phyloP scores from a whole-genome alignment of 441 rosid genomes.

The Pelargonium fulgidum region DNA sequence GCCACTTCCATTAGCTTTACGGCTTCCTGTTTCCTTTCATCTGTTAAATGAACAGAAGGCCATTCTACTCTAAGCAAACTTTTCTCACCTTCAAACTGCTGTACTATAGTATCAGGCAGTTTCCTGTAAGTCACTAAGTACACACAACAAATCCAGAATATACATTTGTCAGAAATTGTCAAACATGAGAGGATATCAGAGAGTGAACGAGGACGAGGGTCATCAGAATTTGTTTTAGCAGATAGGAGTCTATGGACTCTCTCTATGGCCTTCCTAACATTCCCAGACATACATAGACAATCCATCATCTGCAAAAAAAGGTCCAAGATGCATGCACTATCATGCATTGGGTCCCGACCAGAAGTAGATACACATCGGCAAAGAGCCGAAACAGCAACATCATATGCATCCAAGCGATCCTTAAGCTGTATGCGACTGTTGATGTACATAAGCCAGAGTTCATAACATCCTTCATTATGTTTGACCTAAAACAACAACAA shows the following conservation, averaged over 20 bases:
- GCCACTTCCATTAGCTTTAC: conserved; percentile 42
- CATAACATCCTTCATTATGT: conserved; percentile 59
- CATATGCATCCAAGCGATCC: conserved; percentile 65
- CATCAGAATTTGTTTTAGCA: conserved; percentile 45
- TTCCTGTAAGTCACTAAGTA: conserved; percentile 76
- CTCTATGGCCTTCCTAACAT: conserved; percentile 54
- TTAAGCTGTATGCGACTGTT: conserved; percentile 64
- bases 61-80: conserved; percentile 55
- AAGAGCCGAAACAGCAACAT: conserved; percentile 63
- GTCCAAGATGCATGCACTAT: conserved; percentile 84
- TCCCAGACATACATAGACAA: conserved; percentile 71
- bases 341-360: conserved; percentile 32
- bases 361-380: conserved; percentile 42
- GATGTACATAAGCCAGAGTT: conserved; percentile 86
- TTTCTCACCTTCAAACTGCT: conserved; percentile 58
- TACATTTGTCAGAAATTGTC: conserved; percentile 82
- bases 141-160: conserved; percentile 98
- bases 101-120: conserved; percentile 57
- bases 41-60: conserved; percentile 44
- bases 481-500: conserved; percentile 57
- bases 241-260: conserved; percentile 39
- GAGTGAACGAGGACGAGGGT: conserved; percentile 53
- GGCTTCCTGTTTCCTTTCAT: conserved; percentile 46
- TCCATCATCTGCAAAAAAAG: conserved; percentile 83
- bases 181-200: conserved; percentile 78